Percentiles rank a stretch among this genome's conserved stretches.
Conservation (phyloP, 805 yeast genomes). For the Candida morakotiae region DNA sequence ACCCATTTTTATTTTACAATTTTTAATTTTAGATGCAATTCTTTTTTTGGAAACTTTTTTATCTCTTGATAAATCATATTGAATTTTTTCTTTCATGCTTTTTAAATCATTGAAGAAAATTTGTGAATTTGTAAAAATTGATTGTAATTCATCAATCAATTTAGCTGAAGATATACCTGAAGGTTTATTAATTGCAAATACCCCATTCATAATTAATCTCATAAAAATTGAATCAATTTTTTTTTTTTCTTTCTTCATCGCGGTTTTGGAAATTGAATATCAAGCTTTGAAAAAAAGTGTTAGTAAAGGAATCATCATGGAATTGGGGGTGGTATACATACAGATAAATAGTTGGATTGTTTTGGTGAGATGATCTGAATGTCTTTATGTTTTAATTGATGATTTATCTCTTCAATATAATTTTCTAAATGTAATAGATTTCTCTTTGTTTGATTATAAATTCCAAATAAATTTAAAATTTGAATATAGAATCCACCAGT, state of each 20-base stretch:
- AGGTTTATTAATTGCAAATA: constrained; percentile 90
- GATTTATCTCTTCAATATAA: constrained; percentile 19
- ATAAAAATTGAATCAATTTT: constrained; percentile 11
- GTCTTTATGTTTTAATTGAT: constrained; percentile 14
- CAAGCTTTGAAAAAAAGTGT: constrained; percentile 28
- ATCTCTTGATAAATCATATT: constrained; percentile 33
- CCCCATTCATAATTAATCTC: constrained; percentile 66
- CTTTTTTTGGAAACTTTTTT: constrained; percentile 41
- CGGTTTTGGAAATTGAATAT: constrained; percentile 46
- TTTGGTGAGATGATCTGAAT: constrained; percentile 48
- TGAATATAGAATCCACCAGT: constrained; percentile 31
- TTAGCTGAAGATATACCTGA: constrained; percentile 77
- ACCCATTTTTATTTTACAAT: constrained; percentile 76
- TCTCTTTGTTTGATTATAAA: constrained; percentile 21
- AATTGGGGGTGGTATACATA: neutral
- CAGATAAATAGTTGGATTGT: constrained; percentile 44
- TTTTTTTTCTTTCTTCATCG: constrained; percentile 5
- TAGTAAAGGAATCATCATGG: no score
- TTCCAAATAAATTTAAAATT: constrained; percentile 12
- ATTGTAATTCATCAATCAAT: constrained; percentile 64
- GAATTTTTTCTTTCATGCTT: constrained; percentile 44
- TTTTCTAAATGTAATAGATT: constrained; percentile 38
- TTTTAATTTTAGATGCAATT: constrained; percentile 47
- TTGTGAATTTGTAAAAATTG: constrained; percentile 54
- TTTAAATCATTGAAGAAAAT: constrained; percentile 54